Percentiles rank a stretch among this genome's conserved stretches.
Conservation (phyloP, 2,329 filamentous ascomycete species). For the Diplodia sapinea region DNA sequence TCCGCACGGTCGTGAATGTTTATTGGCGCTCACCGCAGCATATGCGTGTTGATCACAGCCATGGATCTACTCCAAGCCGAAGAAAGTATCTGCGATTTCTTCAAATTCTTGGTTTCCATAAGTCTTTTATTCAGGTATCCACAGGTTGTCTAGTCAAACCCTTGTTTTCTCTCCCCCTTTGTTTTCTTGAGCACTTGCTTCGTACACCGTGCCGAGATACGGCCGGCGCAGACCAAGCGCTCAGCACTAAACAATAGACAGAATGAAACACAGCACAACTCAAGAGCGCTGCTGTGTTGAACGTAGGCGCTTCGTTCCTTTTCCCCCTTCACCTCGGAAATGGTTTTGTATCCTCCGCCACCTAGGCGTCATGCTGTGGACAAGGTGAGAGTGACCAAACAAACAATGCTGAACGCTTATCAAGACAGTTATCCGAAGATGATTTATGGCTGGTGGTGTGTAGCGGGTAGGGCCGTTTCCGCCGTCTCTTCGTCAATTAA, state of each 20-base stretch:
- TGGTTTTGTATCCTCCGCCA: background rate
- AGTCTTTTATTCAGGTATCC: background rate
- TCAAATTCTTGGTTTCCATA: too few relatives aligned
- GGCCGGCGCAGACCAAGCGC: background rate
- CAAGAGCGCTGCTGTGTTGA: background rate
- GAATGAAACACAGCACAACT: background rate
- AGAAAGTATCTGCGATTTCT: too few relatives aligned
- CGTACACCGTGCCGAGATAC: background rate
- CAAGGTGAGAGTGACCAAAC: background rate
- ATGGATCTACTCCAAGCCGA: too few relatives aligned
- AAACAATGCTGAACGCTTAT: background rate
- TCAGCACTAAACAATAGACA: background rate
- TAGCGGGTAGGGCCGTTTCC: constrained; percentile 24
- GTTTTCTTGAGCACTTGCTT: background rate
- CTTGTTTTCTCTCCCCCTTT: background rate
- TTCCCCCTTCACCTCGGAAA: background rate
- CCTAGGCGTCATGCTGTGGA: background rate
- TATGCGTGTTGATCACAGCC: background rate
- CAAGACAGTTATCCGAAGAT: background rate
- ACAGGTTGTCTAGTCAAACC: background rate
- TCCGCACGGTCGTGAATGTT: background rate
- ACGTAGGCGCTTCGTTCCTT: background rate
- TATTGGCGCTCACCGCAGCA: background rate
- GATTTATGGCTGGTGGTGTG: background rate
- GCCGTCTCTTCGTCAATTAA: constrained; percentile 31